Evolutionary conservation across 345 rosid species (phyloP).

Genomic region (Zanthoxylum bungeanum): DNA sequence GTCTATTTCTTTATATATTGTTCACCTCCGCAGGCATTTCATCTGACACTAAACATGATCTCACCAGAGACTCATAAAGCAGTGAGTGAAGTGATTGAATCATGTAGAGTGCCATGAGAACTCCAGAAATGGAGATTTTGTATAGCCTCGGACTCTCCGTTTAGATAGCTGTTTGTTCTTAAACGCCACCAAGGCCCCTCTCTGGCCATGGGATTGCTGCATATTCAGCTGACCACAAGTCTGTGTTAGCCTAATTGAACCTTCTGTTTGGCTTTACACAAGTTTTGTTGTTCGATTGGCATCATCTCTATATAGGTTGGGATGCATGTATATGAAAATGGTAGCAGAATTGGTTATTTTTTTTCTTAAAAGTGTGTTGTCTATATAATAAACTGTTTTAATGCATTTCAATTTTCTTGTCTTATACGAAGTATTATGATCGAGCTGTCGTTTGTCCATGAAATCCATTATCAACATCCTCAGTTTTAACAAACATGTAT

Average conservation of each 20-base stretch:
- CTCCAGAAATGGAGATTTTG: slow-evolving; percentile 30
- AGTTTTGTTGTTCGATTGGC: slow-evolving; percentile 24
- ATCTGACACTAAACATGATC: slow-evolving; percentile 85
- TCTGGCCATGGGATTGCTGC: slow-evolving; percentile 19
- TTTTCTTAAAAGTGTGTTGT: not conserved
- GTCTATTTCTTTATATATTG: not conserved
- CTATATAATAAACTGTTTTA: not conserved
- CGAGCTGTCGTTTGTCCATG: too few relatives aligned
- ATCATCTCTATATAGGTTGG: slow-evolving; percentile 10
- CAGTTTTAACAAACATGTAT: too few relatives aligned
- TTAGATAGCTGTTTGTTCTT: slow-evolving; percentile 21
- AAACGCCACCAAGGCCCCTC: slow-evolving; percentile 13
- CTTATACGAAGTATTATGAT: not conserved
- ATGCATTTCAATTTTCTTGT: not conserved
- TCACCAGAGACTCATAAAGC: slow-evolving; percentile 90
- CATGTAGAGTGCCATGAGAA: slow-evolving; percentile 61
- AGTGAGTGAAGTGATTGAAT: slow-evolving; percentile 87
- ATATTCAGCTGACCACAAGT: slow-evolving; percentile 16
- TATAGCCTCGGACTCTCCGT: slow-evolving; percentile 42
- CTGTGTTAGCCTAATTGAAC: slow-evolving; percentile 19
- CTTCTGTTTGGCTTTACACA: slow-evolving; percentile 2
- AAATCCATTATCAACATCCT: too few relatives aligned
- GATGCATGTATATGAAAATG: slow-evolving; percentile 23
- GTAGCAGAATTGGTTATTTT: slow-evolving; percentile 17
- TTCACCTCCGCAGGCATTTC: slow-evolving; percentile 61